A percentile compares a stretch with the other conserved stretches of the same genome.
phyloP scores from a whole-genome alignment of 768 basidiomycete genomes.

The Arthromyces matolae region DNA sequence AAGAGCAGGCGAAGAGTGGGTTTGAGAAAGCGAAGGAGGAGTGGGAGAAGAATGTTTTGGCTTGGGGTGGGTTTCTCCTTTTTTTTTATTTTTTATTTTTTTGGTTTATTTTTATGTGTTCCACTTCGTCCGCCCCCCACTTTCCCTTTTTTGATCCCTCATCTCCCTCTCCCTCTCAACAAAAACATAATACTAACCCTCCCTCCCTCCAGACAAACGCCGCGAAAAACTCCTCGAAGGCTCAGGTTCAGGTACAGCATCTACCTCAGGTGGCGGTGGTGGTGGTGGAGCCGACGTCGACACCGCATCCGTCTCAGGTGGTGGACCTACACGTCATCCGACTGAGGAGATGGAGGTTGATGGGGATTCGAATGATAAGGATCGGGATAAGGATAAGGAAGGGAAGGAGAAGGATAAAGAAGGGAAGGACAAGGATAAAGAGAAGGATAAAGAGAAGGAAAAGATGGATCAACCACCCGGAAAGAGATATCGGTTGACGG shows the following conservation, averaged over 20 bases:
- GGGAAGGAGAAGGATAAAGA: too few species aligned
- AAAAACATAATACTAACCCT: too few species aligned
- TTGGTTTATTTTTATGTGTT: too few species aligned
- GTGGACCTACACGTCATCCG: slow-evolving; percentile 36
- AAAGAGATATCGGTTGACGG: slow-evolving; percentile 77
- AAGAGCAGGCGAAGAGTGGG: slow-evolving; percentile 59
- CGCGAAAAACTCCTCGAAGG: slow-evolving; percentile 52
- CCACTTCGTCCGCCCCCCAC: background rate
- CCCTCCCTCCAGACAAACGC: slow-evolving; percentile 49
- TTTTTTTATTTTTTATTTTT: background rate
- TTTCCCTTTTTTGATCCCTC: background rate
- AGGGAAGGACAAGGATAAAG: slow-evolving; percentile 13
- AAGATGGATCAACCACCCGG: slow-evolving; percentile 48
- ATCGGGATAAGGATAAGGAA: slow-evolving; percentile 22
- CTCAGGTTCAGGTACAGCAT: too few species aligned
- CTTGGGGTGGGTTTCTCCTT: slow-evolving; percentile 52
- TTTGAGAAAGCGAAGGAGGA: slow-evolving; percentile 71
- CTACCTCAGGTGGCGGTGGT: too few species aligned
- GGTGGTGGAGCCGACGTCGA: slow-evolving; percentile 18
- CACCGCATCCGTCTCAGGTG: slow-evolving; percentile 25
- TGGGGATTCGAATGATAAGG: too few species aligned
- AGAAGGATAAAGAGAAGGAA: slow-evolving; percentile 16
- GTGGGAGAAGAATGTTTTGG: slow-evolving; percentile 64
- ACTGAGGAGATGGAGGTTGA: slow-evolving; percentile 48
- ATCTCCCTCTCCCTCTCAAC: background rate